These are phyloP conservation scores for Agaricales sp. DNA, from an alignment of 1,284 basidiomycete genomes.

Conservation along the genomic window DNA sequence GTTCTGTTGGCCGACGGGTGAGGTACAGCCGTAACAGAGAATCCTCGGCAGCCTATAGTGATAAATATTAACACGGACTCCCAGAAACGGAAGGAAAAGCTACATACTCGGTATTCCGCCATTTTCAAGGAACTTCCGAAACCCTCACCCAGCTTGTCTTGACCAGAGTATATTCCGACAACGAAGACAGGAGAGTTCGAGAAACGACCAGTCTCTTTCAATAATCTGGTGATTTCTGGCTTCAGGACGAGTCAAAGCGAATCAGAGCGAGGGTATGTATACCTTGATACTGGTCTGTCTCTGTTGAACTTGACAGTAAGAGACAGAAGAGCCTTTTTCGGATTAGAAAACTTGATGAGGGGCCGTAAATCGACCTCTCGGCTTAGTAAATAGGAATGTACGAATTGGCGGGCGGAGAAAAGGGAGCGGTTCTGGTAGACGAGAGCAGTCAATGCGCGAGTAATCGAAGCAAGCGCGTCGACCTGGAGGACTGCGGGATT, in stretches of 20 bases:
- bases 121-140: conserved; percentile 90
- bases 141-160: conserved; percentile 88
- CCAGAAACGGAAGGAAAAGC: not conserved
- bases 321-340: conserved; percentile 70
- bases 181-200: conserved; percentile 89
- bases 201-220: conserved; percentile 88
- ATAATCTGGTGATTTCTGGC: conserved; percentile 37
- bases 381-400: conserved; percentile 77
- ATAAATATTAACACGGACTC: conserved; percentile 4
- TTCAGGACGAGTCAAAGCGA: conserved; percentile 2
- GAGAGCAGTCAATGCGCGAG: conserved; percentile 67
- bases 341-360: conserved; percentile 86
- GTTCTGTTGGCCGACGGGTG: conserved; percentile 58
- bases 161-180: conserved; percentile 86
- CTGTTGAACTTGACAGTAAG: conserved; percentile 73
- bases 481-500: conserved; percentile 47
- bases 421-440: conserved; percentile 74
- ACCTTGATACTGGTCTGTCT: conserved; percentile 69
- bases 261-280: conserved; percentile 10
- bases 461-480: conserved; percentile 70
- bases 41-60: conserved; percentile 72
- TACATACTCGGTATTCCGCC: conserved; percentile 85
- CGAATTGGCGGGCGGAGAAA: conserved; percentile 72
- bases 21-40: conserved; percentile 75
- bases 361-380: conserved; percentile 73